Conservation (phyloP, 169 alveolate genomes). For the Pseudocohnilembus persalinus region DNA sequence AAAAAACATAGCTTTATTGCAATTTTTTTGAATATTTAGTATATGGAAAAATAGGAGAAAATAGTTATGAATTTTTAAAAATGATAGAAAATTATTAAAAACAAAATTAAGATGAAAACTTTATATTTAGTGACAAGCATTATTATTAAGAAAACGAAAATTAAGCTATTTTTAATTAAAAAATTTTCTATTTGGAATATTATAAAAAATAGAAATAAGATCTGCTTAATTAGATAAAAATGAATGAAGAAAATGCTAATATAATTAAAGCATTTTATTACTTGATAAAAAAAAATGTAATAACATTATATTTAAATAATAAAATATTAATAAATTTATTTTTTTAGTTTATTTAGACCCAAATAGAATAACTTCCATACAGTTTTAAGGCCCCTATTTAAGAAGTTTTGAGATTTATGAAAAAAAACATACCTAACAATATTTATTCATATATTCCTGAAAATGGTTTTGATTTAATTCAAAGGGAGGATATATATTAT, state of each 20-base stretch:
- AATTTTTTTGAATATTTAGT: not conserved
- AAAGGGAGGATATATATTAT: constrained; percentile 59
- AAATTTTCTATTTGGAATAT: constrained; percentile 15
- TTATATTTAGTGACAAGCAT: not conserved
- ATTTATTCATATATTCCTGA: constrained; percentile 50
- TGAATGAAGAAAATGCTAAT: constrained; percentile 1
- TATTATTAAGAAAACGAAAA: not conserved
- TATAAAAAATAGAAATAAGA: constrained; percentile 1
- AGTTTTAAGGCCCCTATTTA: constrained; percentile 51
- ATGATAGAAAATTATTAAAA: not conserved
- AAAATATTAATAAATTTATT: no score
- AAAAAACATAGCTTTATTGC: not conserved
- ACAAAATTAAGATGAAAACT: no score
- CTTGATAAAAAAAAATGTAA: constrained; percentile 37
- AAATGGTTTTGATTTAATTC: constrained; percentile 46
- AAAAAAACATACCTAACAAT: constrained; percentile 34
- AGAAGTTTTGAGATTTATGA: constrained; percentile 44
- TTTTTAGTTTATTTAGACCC: constrained; percentile 12
- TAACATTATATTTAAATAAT: not conserved
- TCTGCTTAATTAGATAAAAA: constrained; percentile 4
- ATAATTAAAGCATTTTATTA: constrained; percentile 34
- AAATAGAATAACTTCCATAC: constrained; percentile 41
- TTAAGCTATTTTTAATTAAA: constrained; percentile 7
- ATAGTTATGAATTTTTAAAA: no score
- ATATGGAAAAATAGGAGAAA: not conserved